Evolutionary conservation across 2,329 filamentous ascomycete genomes (phyloP).

Genomic region (Aspergillus novoparasiticus): DNA sequence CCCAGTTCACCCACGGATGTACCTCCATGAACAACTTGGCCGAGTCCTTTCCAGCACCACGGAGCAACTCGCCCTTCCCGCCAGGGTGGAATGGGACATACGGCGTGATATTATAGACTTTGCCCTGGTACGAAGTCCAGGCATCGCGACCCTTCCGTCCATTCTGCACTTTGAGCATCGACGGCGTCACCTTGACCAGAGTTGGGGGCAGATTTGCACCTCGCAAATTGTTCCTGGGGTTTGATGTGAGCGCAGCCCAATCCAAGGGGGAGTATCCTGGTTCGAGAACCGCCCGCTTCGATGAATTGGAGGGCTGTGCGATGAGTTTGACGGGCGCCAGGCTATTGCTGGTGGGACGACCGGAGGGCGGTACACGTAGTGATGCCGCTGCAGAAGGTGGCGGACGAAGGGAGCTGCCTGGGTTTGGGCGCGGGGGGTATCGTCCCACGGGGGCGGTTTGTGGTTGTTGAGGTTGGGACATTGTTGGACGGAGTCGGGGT

Average conservation of each 20-base stretch:
- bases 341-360: slow-evolving; percentile 44
- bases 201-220: slow-evolving; percentile 54
- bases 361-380: slow-evolving; percentile 45
- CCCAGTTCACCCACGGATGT: slow-evolving; percentile 71
- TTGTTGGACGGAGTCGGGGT: slow-evolving; percentile 29
- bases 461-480: slow-evolving; percentile 26
- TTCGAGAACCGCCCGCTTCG: slow-evolving; percentile 58
- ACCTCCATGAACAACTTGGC: slow-evolving; percentile 64
- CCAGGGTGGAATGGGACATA: slow-evolving; percentile 92
- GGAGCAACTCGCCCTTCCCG: slow-evolving; percentile 63
- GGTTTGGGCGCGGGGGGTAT: slow-evolving; percentile 33
- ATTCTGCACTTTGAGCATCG: slow-evolving; percentile 74
- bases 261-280: slow-evolving; percentile 94
- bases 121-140: slow-evolving; percentile 86
- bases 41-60: slow-evolving; percentile 68
- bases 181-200: slow-evolving; percentile 75
- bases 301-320: slow-evolving; percentile 50
- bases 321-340: slow-evolving; percentile 46
- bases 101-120: slow-evolving; percentile 91
- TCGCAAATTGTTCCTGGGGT: slow-evolving; percentile 68
- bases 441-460: slow-evolving; percentile 12
- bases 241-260: slow-evolving; percentile 78
- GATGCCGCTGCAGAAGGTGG: slow-evolving; percentile 49
- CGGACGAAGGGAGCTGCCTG: slow-evolving; percentile 36
- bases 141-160: slow-evolving; percentile 83